Percentiles rank a stretch among this genome's conserved stretches.
Evolutionary conservation across 2,329 filamentous ascomycete species (phyloP).

Genomic region (Mollisia scopiformis): DNA sequence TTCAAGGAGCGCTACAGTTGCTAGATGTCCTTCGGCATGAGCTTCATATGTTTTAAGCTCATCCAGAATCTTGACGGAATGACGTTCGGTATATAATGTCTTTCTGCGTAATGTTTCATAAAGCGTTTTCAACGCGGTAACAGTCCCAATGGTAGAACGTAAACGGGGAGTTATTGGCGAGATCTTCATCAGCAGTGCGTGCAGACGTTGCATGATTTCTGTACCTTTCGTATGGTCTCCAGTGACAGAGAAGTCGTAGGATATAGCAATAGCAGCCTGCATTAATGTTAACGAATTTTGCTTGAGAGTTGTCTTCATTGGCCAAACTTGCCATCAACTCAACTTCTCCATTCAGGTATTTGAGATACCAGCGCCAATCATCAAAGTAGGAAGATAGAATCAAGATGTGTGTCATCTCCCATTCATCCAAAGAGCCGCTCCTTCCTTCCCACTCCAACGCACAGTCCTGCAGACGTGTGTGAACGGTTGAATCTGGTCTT

Average conservation of each 20-base stretch:
- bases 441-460: slow-evolving; percentile 4
- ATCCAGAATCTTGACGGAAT: background rate
- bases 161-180: slow-evolving; percentile 3
- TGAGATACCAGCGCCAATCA: slow-evolving; percentile 37
- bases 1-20: slow-evolving; percentile 1
- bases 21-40: slow-evolving; percentile 1
- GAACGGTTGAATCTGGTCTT: slow-evolving; percentile 22
- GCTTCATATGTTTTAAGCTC: slow-evolving; percentile 3
- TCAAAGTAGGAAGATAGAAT: slow-evolving; percentile 35
- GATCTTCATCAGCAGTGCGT: slow-evolving; percentile 6
- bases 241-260: background rate
- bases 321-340: background rate
- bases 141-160: slow-evolving; percentile 1
- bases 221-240: slow-evolving; percentile 1
- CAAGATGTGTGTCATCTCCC: slow-evolving; percentile 32
- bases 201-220: slow-evolving; percentile 3
- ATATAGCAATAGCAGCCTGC: slow-evolving; percentile 10
- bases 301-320: background rate
- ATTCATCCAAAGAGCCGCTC: background rate
- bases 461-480: slow-evolving; percentile 12
- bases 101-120: background rate
- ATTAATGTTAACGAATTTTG: background rate
- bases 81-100: background rate
- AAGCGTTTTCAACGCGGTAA: background rate
- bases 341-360: slow-evolving; percentile 2